These are phyloP conservation scores for Hypseocharis bilobata DNA, from an alignment of 441 rosid species.

Conservation along the genomic window DNA sequence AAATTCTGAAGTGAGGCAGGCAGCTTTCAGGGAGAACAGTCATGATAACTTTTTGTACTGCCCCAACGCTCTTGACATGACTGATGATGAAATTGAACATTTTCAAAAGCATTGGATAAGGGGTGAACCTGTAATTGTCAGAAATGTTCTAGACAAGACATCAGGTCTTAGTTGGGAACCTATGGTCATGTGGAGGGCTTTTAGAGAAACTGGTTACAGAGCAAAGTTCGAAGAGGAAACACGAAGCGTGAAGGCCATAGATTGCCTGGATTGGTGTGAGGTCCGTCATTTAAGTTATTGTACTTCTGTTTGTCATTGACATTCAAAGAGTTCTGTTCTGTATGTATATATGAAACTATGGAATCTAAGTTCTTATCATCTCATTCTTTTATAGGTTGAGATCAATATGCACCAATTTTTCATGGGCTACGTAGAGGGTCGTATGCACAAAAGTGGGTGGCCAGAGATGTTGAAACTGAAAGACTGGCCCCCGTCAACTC, in stretches of 20 bases:
- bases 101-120: slow-evolving; percentile 67
- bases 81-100: slow-evolving; percentile 26
- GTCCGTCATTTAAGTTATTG: slow-evolving; percentile 24
- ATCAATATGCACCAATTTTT: slow-evolving; percentile 60
- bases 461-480: slow-evolving; percentile 93
- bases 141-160: slow-evolving; percentile 44
- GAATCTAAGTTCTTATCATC: not conserved
- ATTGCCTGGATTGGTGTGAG: slow-evolving; percentile 73
- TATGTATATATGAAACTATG: not conserved
- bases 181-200: slow-evolving; percentile 90
- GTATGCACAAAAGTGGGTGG: slow-evolving; percentile 65
- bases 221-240: slow-evolving; percentile 40
- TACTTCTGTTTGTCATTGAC: not conserved
- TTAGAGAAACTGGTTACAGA: slow-evolving; percentile 39
- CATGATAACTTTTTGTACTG: slow-evolving; percentile 33
- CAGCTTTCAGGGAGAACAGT: slow-evolving; percentile 28
- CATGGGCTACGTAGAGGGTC: slow-evolving; percentile 66
- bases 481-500: slow-evolving; percentile 92
- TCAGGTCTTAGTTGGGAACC: slow-evolving; percentile 89
- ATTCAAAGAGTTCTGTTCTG: not conserved
- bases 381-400: slow-evolving; percentile 34
- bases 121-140: slow-evolving; percentile 79
- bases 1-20: slow-evolving; percentile 31
- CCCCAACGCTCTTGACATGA: slow-evolving; percentile 28
- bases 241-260: slow-evolving; percentile 57